Evolutionary conservation across 2,329 filamentous ascomycete genomes (phyloP).

Genomic region (Talaromyces pinophilus): DNA sequence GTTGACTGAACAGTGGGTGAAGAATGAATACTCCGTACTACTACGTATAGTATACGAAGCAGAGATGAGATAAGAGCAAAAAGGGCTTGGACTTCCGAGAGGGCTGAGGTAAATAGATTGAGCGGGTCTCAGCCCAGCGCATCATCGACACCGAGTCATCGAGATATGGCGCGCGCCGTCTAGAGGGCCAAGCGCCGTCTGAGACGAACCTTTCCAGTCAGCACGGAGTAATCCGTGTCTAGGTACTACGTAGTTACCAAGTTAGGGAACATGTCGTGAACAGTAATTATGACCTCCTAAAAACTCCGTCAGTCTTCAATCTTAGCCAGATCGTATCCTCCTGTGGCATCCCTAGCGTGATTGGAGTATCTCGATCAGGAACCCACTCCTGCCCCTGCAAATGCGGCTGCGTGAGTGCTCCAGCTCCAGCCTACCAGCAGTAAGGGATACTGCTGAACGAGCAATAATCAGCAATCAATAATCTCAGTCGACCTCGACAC

Average conservation of each 20-base stretch:
- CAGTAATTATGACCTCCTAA: neutral
- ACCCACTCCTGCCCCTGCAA: constrained; percentile 15
- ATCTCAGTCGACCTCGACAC: neutral
- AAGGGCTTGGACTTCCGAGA: constrained; percentile 10
- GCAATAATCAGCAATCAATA: constrained; percentile 11
- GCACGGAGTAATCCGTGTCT: neutral
- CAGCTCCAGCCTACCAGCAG: no score
- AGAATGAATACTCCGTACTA: no score
- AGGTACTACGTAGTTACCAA: neutral
- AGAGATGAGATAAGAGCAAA: constrained; percentile 4
- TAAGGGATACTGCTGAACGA: constrained; percentile 8
- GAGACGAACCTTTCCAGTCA: neutral
- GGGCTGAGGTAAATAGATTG: constrained; percentile 14
- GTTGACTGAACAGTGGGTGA: neutral
- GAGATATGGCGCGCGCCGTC: neutral
- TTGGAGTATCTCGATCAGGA: constrained; percentile 15
- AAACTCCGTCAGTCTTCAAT: neutral
- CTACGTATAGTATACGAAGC: no score
- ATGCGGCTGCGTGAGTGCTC: neutral
- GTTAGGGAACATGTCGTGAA: no score
- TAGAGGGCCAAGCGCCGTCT: neutral
- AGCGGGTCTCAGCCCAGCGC: constrained; percentile 20
- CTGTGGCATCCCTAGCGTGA: neutral
- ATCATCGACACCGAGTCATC: constrained; percentile 18
- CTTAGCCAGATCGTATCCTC: neutral